Evolutionary conservation across 2,329 filamentous ascomycete species (phyloP), one percentile per base, ranked within the genome.

Genomic region (Cladosporium sp.): DNA sequence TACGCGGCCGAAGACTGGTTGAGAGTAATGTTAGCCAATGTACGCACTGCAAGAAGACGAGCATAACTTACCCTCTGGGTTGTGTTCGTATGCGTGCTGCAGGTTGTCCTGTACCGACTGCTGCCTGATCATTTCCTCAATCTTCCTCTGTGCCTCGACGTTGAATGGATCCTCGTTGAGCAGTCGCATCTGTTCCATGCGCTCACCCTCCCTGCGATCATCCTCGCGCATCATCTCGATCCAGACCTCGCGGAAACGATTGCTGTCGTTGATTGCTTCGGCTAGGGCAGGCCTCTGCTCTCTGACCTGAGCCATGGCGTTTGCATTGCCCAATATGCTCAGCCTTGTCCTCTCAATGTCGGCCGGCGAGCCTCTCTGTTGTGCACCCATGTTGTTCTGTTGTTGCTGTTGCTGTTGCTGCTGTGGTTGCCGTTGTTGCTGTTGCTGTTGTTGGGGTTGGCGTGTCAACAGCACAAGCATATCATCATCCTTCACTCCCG

Each of bases 131-230:
- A 98, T 96, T 80, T 99, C 95, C 76, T 95, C 94, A 69, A 99
- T 99, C 80, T 90, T 92, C 57, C 86, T 86, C 80, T 99, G 95
- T 10, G 93, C 92, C 70, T 97, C 93, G 30, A 92, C 82, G 76
- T 99, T 94, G 80, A 98, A 97, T 0, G 94, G 93, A 74, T 99
- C 95, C 11, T 93, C 90, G 77, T 98, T 97, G 68, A 98, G 84
- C 74, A 91, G 85, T 68, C 89, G 89, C 72, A 97, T 93, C 77
- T 94, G 89, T 63, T 91, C 88, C 77, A 93, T 88, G 67, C 94
- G 90, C 77, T 93, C 90, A 32, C 86, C 84, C 68, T 93, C 90
- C 66, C 89, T 86, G 65, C 91, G 86, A 60, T 88, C 86, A 74
- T 96, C 90, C 65, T 88, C 85, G 66, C 89, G 85, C 70, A 89